Evolutionary conservation across 495 filamentous ascomycete genomes (phyloP), one percentile per base, ranked within the genome.

Genomic region (Xylaria bambusicola): DNA sequence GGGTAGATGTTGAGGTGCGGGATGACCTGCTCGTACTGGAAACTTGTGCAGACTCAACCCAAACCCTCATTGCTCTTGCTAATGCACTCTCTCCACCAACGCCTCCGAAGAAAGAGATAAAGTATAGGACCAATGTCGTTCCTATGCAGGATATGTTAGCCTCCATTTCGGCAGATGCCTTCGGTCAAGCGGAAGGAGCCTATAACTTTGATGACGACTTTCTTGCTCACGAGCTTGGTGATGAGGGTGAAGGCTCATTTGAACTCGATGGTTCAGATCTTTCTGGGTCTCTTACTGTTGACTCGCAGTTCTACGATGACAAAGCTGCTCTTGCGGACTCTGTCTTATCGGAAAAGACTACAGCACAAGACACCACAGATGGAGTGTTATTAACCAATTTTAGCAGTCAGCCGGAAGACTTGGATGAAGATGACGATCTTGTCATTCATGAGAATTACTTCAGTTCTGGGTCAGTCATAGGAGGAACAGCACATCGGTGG

Each of bases 21-120:
- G 90, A 95, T 68, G 89, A 94, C 67, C 78, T 99, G 2, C 78
- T 98, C 26, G 86, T 99, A 21, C 77, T 99, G 15, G 95, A 99
- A 69, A 90, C 92, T 3, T 98, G 95, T 68, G 94, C 95, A 15
- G 95, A 99, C 72, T 98, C 95, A 9, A 98, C 94, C 0, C 92
- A 96, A 66, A 98, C 95, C 0, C 82, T 99, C 2, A 86, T 95
- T 50, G 84, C 80, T 15, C 83, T 94, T 57, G 69, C 94, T 40
- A 91, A 90, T 66, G 92, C 87, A 0, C 80, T 99, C 4, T 85
- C 84, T 10, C 94, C 93, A 21, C 94, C 95, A 2, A 83, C 83
- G 6, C 86, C 91, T 0, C 92, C 92, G 8, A 90, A 83, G 64
- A 88, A 87, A 46, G 86, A 88, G 53, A 80, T 84, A 56, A 93